A percentile compares a stretch with the other conserved stretches of the same genome.
These are phyloP conservation scores for Botrytis paeoniae DNA, from an alignment of 2,329 filamentous ascomycete species.

Conservation along the genomic window DNA sequence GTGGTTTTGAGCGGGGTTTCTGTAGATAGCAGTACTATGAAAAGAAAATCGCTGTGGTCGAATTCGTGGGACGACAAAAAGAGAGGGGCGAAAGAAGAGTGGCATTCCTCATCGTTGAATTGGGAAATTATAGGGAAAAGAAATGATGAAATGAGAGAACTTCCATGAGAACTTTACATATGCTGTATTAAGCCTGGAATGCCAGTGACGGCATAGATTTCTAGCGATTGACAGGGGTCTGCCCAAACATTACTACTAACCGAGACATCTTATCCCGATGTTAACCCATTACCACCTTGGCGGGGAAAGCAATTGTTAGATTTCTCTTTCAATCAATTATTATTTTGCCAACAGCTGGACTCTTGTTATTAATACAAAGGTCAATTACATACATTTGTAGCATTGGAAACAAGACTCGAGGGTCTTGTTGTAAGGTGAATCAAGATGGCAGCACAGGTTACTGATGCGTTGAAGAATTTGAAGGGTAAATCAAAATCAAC, in stretches of 20 bases:
- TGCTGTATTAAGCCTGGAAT: not conserved
- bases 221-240: not conserved
- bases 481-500: slow-evolving; percentile 51
- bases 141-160: not conserved
- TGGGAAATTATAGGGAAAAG: not conserved
- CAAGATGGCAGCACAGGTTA: slow-evolving; percentile 34
- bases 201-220: slow-evolving; percentile 12
- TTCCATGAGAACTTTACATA: not conserved
- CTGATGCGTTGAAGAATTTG: slow-evolving; percentile 96
- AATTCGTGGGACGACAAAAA: slow-evolving; percentile 20
- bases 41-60: slow-evolving; percentile 43
- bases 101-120: slow-evolving; percentile 51
- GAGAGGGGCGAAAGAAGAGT: slow-evolving; percentile 41
- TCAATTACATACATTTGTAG: slow-evolving; percentile 1
- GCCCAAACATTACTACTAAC: not conserved
- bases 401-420: not conserved
- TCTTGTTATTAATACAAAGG: not conserved
- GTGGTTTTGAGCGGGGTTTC: slow-evolving; percentile 53
- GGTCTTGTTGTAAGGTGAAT: not conserved
- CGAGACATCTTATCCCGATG: not conserved
- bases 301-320: slow-evolving; percentile 6
- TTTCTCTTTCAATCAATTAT: not conserved
- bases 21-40: slow-evolving; percentile 43
- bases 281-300: not conserved
- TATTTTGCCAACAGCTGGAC: not conserved